Conservation (phyloP, 2,329 filamentous ascomycete genomes). For the Fusarium miscanthi region DNA sequence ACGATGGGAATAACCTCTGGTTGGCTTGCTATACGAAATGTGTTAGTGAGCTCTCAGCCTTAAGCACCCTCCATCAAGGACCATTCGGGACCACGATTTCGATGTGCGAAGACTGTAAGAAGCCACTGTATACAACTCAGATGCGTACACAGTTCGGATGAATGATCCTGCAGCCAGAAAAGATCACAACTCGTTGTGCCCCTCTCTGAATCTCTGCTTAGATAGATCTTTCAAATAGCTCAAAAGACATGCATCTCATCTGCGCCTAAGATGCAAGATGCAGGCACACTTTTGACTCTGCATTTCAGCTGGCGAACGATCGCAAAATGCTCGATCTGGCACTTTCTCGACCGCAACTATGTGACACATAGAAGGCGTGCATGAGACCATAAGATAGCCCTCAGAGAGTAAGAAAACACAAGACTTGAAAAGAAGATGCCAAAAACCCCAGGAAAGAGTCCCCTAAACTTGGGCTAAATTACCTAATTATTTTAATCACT, state of each 20-base stretch:
- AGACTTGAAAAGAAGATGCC: too few species aligned
- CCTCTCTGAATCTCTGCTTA: not conserved
- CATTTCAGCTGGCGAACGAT: not conserved
- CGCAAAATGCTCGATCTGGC: not conserved
- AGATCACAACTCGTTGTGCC: not conserved
- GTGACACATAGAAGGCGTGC: slow-evolving; percentile 1
- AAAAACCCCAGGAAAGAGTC: too few species aligned
- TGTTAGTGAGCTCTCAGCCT: not conserved
- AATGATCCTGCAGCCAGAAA: not conserved
- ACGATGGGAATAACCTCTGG: not conserved
- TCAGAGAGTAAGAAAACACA: too few species aligned
- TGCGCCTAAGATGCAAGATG: slow-evolving; percentile 18
- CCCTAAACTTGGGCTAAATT: too few species aligned
- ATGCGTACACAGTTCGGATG: not conserved
- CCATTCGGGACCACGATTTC: not conserved
- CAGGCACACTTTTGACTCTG: slow-evolving; percentile 5
- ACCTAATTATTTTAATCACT: too few species aligned
- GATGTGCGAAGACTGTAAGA: not conserved
- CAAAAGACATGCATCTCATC: slow-evolving; percentile 6
- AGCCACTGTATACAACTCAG: not conserved
- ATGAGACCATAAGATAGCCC: not conserved
- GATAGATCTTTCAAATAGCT: not conserved
- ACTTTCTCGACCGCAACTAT: slow-evolving; percentile 18
- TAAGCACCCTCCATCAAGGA: not conserved
- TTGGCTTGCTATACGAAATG: not conserved